Conservation (phyloP, 139 green algal species). For the Picochlorum sp. region DNA sequence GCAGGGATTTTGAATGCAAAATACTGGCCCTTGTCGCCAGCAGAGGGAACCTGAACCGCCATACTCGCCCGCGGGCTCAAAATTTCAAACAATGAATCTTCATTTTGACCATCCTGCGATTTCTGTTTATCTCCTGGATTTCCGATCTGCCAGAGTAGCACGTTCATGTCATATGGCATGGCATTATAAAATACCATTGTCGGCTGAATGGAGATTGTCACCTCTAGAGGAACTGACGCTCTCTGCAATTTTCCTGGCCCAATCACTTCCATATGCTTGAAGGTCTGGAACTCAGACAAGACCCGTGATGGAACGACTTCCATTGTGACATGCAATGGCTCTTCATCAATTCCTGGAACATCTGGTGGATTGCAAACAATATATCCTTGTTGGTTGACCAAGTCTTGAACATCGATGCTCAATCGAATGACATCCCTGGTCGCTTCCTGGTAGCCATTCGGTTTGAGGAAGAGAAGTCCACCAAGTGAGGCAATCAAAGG, state of each 20-base stretch:
- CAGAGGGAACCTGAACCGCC: neutral
- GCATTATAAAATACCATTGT: slow-evolving; percentile 62
- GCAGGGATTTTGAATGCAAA: slow-evolving; percentile 17
- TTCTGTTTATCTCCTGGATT: neutral
- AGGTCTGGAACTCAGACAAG: slow-evolving; percentile 48
- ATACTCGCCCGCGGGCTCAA: neutral
- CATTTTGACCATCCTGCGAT: neutral
- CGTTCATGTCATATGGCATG: slow-evolving; percentile 58
- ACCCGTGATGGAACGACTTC: slow-evolving; percentile 36
- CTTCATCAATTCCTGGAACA: slow-evolving; percentile 4
- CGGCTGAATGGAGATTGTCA: slow-evolving; percentile 53
- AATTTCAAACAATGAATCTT: slow-evolving; percentile 7
- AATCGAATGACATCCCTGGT: slow-evolving; percentile 64
- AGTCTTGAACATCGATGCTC: slow-evolving; percentile 21
- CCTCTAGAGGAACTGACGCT: slow-evolving; percentile 52
- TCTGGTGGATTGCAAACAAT: slow-evolving; percentile 42
- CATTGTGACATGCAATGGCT: slow-evolving; percentile 38
- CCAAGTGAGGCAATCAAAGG: slow-evolving; percentile 59
- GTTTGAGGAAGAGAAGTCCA: slow-evolving; percentile 55
- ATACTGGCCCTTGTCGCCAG: slow-evolving; percentile 15
- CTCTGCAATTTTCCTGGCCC: slow-evolving; percentile 41
- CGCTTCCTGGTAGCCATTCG: slow-evolving; percentile 39
- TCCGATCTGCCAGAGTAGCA: slow-evolving; percentile 44
- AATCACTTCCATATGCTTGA: slow-evolving; percentile 51
- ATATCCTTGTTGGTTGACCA: slow-evolving; percentile 59